Evolutionary conservation across 768 basidiomycete genomes (phyloP), one percentile per base, ranked within the genome.

Genomic region (Goffeauzyma gilvescens): DNA sequence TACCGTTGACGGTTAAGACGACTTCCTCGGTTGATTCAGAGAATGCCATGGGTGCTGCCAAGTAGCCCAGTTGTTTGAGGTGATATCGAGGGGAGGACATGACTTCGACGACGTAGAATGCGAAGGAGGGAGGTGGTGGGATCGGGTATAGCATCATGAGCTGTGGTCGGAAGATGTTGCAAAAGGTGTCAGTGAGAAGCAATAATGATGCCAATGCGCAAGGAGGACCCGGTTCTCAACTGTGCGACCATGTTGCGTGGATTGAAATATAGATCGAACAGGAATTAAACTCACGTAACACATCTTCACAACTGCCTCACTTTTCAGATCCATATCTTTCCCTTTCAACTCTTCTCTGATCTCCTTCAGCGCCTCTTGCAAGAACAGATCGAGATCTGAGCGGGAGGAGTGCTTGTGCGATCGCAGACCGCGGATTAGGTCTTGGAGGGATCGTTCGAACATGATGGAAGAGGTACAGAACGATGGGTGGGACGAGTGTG

Each of bases 301-400:
- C 47, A 96, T 75, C 66, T 98, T 98, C 63, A 96, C 69, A 24
- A 95, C 76, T 0, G 90, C 93, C 12, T 72, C 87, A 0, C 87
- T 86, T 66, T 98, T 98, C 53, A 96, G 71, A 51, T 84, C 85
- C 84, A 95, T 90, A 59, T 96, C 93, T 54, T 84, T 84, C 57
- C 73, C 75, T 67, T 76, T 81, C 58, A 96, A 76, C 67, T 98
- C 93, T 46, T 73, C 71, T 52, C 84, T 70, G 55, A 93, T 90
- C 68, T 65, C 64, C 6, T 47, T 49, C 46, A 65, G 58, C 1
- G 60, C 62, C 28, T 96, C 93, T 42, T 84, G 78, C n/a, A 95
- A 76, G 5, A 65, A 64, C 14, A 53, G 54, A 51, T 64, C 62
- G 41, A 86, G 86, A 54, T 81, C 79, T 0, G 79, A 75, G 52